Percentiles rank a stretch among this genome's conserved stretches.
These are phyloP conservation scores for Fusarium sp. DNA, from an alignment of 2,329 filamentous ascomycete genomes.

Conservation along the genomic window DNA sequence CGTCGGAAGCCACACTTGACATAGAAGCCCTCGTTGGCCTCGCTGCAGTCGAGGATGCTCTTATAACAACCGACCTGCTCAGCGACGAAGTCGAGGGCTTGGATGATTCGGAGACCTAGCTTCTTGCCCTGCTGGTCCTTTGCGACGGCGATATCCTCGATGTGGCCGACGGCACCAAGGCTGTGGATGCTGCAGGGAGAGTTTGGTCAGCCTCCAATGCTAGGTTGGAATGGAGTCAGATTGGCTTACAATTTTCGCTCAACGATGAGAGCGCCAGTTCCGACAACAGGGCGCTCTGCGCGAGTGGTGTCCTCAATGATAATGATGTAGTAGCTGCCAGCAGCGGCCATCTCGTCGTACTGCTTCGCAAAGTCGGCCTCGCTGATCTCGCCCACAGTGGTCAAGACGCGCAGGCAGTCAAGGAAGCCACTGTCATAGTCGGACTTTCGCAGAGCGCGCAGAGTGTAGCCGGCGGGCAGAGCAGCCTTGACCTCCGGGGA, in stretches of 20 bases:
- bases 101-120: slow-evolving; percentile 89
- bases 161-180: slow-evolving; percentile 88
- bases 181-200: slow-evolving; percentile 72
- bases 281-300: slow-evolving; percentile 75
- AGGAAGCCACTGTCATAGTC: slow-evolving; percentile 89
- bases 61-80: slow-evolving; percentile 94
- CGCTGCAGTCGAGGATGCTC: slow-evolving; percentile 95
- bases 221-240: background rate
- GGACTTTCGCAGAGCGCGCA: slow-evolving; percentile 80
- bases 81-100: slow-evolving; percentile 90
- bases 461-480: slow-evolving; percentile 83
- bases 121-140: slow-evolving; percentile 98
- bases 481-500: slow-evolving; percentile 76
- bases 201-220: slow-evolving; percentile 27
- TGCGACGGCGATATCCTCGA: slow-evolving; percentile 96
- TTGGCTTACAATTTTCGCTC: slow-evolving; percentile 88
- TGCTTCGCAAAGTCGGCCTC: slow-evolving; percentile 80
- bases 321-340: slow-evolving; percentile 85
- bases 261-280: slow-evolving; percentile 88
- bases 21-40: slow-evolving; percentile 97
- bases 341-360: slow-evolving; percentile 82
- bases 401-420: slow-evolving; percentile 90
- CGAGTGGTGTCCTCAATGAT: slow-evolving; percentile 79
- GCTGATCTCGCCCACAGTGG: slow-evolving; percentile 88
- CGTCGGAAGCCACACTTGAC: slow-evolving; percentile 96